A percentile compares a stretch with the other conserved stretches of the same genome.
These are phyloP conservation scores for Candida gorgasii DNA, from an alignment of 805 yeast species.

Conservation along the genomic window DNA sequence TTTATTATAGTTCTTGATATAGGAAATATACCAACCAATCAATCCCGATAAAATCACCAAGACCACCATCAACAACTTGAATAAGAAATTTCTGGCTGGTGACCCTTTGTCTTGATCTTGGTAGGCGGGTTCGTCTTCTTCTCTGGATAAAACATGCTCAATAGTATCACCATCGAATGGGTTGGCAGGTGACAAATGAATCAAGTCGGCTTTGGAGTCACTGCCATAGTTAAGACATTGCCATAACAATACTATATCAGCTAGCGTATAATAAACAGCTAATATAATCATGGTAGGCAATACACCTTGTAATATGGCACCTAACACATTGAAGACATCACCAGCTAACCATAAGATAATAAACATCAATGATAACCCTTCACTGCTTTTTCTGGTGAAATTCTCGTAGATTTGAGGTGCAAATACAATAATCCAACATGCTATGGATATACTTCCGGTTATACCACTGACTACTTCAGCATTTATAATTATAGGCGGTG, in stretches of 20 bases:
- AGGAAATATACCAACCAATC: slow-evolving; percentile 82
- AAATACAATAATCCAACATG: slow-evolving; percentile 97
- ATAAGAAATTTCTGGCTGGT: slow-evolving; percentile 17
- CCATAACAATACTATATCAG: slow-evolving; percentile 79
- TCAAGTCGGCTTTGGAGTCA: slow-evolving; percentile 60
- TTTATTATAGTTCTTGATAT: slow-evolving; percentile 45
- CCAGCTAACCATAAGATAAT: slow-evolving; percentile 91
- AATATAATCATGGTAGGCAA: slow-evolving; percentile 92
- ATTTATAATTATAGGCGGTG: slow-evolving; percentile 64
- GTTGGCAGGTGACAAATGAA: slow-evolving; percentile 85
- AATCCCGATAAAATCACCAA: slow-evolving; percentile 77
- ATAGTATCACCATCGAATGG: slow-evolving; percentile 73
- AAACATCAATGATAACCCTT: slow-evolving; percentile 84
- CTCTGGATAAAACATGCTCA: slow-evolving; percentile 57
- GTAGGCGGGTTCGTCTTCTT: slow-evolving; percentile 23
- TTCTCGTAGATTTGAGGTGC: slow-evolving; percentile 96
- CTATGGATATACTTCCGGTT: slow-evolving; percentile 84
- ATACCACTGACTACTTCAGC: slow-evolving; percentile 77
- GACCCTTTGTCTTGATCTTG: slow-evolving; percentile 28
- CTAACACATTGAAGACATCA: slow-evolving; percentile 89
- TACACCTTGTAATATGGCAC: slow-evolving; percentile 86
- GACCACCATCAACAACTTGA: slow-evolving; percentile 53
- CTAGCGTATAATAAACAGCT: slow-evolving; percentile 89
- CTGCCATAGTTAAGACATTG: slow-evolving; percentile 84
- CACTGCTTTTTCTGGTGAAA: slow-evolving; percentile 79